phyloP scores from a whole-genome alignment of 2,329 filamentous ascomycete genomes.

The Phyllosticta capitalensis region DNA sequence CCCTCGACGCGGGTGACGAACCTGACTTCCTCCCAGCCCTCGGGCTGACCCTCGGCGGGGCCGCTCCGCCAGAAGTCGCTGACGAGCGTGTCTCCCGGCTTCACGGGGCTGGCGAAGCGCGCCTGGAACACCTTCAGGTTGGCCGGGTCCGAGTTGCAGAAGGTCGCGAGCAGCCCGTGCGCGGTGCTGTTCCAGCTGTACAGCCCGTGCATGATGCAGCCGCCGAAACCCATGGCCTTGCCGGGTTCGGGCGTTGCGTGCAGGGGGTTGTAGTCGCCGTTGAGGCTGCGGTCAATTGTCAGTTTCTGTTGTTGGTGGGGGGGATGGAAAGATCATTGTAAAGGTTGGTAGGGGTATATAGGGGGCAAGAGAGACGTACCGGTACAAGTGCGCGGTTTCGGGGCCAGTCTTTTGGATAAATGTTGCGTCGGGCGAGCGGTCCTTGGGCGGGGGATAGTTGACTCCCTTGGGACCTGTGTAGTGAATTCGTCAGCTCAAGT shows the following conservation, averaged over 20 bases:
- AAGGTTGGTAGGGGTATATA: too few relatives aligned
- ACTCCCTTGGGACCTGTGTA: constrained; percentile 53
- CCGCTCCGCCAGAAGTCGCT: constrained; percentile 76
- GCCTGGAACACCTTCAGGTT: constrained; percentile 86
- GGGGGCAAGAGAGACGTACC: background rate
- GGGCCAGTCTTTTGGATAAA: constrained; percentile 60
- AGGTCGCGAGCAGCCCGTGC: constrained; percentile 60
- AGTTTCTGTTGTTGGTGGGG: background rate
- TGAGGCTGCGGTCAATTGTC: constrained; percentile 46
- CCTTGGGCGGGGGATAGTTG: constrained; percentile 68
- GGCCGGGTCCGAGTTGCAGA: constrained; percentile 67
- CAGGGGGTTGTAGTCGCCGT: constrained; percentile 90
- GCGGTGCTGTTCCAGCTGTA: constrained; percentile 77
- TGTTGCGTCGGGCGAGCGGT: constrained; percentile 59
- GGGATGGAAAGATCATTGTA: too few relatives aligned
- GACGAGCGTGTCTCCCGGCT: constrained; percentile 71
- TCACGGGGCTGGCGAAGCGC: constrained; percentile 75
- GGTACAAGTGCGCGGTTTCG: constrained; percentile 50
- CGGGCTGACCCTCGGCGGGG: constrained; percentile 48
- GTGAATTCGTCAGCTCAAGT: background rate
- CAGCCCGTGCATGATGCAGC: constrained; percentile 79
- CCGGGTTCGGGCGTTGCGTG: constrained; percentile 81
- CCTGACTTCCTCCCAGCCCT: constrained; percentile 66
- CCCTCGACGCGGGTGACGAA: constrained; percentile 70
- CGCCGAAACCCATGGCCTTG: constrained; percentile 82